Percentiles rank a stretch among this genome's conserved stretches.
phyloP scores from a whole-genome alignment of 2,329 filamentous ascomycete species.

The Pseudopyrenochaeta lycopersici region DNA sequence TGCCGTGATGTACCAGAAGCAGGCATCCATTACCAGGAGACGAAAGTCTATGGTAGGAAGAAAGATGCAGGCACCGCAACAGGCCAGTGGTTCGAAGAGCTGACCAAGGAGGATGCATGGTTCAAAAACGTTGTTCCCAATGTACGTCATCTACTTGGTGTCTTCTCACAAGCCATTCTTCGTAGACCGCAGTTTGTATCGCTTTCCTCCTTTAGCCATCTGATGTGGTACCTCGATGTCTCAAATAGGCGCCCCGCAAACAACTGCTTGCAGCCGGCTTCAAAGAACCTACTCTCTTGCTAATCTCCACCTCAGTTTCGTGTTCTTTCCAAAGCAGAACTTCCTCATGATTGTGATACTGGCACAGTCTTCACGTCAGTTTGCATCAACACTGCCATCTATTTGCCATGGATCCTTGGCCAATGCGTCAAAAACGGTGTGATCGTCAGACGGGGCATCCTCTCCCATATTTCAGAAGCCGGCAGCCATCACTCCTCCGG shows the following conservation, averaged over 20 bases:
- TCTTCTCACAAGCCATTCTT: background rate
- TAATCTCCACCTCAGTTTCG: conserved; percentile 61
- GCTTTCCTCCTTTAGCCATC: too few relatives aligned
- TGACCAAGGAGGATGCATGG: conserved; percentile 76
- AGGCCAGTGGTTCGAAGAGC: conserved; percentile 70
- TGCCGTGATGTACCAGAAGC: conserved; percentile 74
- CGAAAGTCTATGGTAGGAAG: conserved; percentile 67
- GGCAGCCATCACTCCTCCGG: conserved; percentile 65
- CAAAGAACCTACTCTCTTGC: background rate
- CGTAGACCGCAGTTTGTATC: too few relatives aligned
- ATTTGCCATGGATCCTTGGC: conserved; percentile 84
- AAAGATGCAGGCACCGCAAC: conserved; percentile 68
- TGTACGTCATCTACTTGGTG: conserved; percentile 49
- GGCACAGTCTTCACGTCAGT: conserved; percentile 82
- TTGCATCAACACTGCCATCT: conserved; percentile 90
- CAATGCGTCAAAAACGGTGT: conserved; percentile 80
- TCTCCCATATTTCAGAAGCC: conserved; percentile 77
- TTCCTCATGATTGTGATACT: conserved; percentile 73
- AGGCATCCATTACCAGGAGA: conserved; percentile 77
- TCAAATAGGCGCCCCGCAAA: too few relatives aligned
- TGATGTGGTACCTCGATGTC: too few relatives aligned
- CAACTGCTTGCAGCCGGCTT: background rate
- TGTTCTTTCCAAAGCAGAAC: conserved; percentile 62
- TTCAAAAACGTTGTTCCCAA: conserved; percentile 76
- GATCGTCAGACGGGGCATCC: conserved; percentile 57